These are phyloP conservation scores for Cylindricascospora bacillispora DNA, from an alignment of 1,139 yeast species.

Conservation along the genomic window DNA sequence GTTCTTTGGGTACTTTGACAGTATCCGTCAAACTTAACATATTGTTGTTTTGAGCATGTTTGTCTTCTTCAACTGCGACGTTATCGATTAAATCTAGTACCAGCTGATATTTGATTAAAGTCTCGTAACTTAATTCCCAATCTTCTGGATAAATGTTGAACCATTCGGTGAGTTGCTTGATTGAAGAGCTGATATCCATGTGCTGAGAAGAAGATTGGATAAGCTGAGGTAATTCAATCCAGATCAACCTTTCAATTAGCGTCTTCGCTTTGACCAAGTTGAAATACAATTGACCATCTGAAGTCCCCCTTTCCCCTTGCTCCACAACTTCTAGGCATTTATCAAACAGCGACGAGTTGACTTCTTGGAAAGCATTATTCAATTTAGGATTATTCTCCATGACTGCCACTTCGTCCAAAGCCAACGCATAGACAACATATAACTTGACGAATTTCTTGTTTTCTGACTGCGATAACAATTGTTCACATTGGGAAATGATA, in stretches of 20 bases:
- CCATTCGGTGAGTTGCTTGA: conserved; percentile 24
- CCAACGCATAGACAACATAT: conserved; percentile 60
- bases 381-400: conserved; percentile 24
- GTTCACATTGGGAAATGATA: conserved; percentile 81
- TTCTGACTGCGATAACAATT: conserved; percentile 42
- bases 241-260: conserved; percentile 42
- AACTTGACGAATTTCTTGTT: conserved; percentile 30
- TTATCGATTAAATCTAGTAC: conserved; percentile 56
- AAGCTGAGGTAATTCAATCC: too few relatives aligned
- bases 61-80: conserved; percentile 36
- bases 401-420: conserved; percentile 31
- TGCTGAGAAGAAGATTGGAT: too few relatives aligned
- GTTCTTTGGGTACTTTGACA: conserved; percentile 34
- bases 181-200: conserved; percentile 29
- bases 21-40: conserved; percentile 29
- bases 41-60: conserved; percentile 36
- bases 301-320: conserved; percentile 41
- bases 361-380: too few relatives aligned
- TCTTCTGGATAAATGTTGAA: conserved; percentile 8
- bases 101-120: conserved; percentile 39
- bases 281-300: conserved; percentile 35
- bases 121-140: conserved; percentile 30
- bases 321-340: conserved; percentile 63
- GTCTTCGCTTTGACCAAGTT: conserved; percentile 45
- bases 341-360: conserved; percentile 45